Percentiles rank a stretch among this genome's conserved stretches.
Conservation (phyloP, 1,284 basidiomycete genomes). For the Vanrija pseudolonga region DNA sequence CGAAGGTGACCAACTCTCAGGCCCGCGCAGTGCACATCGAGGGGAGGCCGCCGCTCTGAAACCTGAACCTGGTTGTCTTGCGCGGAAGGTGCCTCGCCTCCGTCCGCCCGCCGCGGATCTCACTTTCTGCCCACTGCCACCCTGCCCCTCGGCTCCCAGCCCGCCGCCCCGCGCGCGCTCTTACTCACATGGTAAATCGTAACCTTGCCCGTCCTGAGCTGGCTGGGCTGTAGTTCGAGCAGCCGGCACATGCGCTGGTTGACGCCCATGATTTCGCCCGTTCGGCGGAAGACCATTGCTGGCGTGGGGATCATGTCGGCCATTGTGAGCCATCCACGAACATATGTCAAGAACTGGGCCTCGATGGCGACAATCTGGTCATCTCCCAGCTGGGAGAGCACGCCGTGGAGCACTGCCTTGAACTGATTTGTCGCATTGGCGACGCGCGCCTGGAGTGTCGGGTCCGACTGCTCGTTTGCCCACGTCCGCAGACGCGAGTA, state of each 20-base stretch:
- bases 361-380: conserved; percentile 13
- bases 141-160: too few relatives aligned
- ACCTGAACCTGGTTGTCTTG: too few relatives aligned
- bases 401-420: conserved; percentile 18
- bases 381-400: conserved; percentile 13
- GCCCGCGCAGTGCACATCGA: too few relatives aligned
- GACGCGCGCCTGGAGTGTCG: conserved; percentile 7
- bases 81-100: too few relatives aligned
- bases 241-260: conserved; percentile 15
- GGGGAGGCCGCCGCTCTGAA: too few relatives aligned
- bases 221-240: conserved; percentile 6
- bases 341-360: conserved; percentile 16
- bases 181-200: conserved; percentile 13
- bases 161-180: neutral
- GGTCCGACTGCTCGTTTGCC: conserved; percentile 5
- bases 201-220: conserved; percentile 6
- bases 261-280: conserved; percentile 12
- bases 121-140: too few relatives aligned
- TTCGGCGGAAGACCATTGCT: conserved; percentile 12
- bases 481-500: conserved; percentile 16
- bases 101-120: too few relatives aligned
- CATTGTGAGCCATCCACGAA: conserved; percentile 8
- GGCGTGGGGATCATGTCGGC: conserved; percentile 14
- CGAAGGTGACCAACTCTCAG: too few relatives aligned
- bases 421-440: conserved; percentile 10